Conservation (phyloP, 2,329 filamentous ascomycete genomes). For the Penicillium sp. region DNA sequence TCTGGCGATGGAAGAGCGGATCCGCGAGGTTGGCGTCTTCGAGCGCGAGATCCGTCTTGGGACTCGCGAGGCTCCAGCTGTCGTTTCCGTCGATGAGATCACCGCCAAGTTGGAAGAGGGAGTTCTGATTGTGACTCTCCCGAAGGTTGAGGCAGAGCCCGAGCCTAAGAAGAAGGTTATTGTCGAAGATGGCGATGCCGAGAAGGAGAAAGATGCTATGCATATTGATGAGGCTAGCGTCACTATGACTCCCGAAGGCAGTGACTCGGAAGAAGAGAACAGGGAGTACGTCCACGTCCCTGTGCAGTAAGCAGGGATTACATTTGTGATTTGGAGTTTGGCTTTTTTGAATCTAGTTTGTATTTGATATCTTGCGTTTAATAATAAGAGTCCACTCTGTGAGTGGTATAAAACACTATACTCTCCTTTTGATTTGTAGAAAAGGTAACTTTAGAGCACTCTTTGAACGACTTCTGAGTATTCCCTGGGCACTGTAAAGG, state of each 20-base stretch:
- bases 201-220: conserved; percentile 18
- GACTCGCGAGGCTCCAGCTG: conserved; percentile 52
- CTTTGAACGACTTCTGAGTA: too few relatives aligned
- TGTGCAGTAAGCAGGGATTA: conserved; percentile 14
- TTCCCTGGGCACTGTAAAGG: too few relatives aligned
- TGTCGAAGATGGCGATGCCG: conserved; percentile 16
- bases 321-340: background rate
- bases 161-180: conserved; percentile 20
- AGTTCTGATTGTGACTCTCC: conserved; percentile 71
- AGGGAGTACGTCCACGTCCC: conserved; percentile 26
- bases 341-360: background rate
- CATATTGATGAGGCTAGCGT: conserved; percentile 22
- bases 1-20: conserved; percentile 66
- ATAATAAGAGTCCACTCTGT: background rate
- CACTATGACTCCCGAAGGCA: conserved; percentile 24
- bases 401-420: background rate
- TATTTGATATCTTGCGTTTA: background rate
- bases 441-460: too few relatives aligned
- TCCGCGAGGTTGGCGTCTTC: conserved; percentile 72
- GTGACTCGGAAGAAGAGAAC: conserved; percentile 21
- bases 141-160: conserved; percentile 56
- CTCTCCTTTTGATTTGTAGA: background rate
- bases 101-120: conserved; percentile 76
- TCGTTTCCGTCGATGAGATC: conserved; percentile 66
- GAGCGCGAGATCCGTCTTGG: conserved; percentile 65